phyloP scores from a whole-genome alignment of 805 yeast genomes.

The Kuraishia capsulata region DNA sequence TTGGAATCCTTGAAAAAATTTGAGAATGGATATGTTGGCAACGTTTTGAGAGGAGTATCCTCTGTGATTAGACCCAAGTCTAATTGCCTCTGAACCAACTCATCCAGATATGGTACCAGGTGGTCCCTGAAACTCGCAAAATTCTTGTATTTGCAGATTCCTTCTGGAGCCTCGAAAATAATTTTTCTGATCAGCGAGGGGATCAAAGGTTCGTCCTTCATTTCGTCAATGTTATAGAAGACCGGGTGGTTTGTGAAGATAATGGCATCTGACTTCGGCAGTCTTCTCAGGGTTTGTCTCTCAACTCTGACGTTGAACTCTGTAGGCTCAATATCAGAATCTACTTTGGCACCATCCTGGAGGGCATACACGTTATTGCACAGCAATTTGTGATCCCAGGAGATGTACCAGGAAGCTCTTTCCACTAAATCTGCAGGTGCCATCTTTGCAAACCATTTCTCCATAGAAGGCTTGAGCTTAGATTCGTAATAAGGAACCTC shows the following conservation, averaged over 20 bases:
- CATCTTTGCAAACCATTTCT: constrained; percentile 60
- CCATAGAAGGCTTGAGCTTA: constrained; percentile 62
- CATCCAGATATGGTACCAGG: constrained; percentile 47
- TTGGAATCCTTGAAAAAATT: constrained; percentile 30
- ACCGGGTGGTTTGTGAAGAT: constrained; percentile 71
- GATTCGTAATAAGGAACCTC: constrained; percentile 64
- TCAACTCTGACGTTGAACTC: constrained; percentile 64
- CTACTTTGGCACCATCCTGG: constrained; percentile 33
- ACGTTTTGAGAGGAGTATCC: constrained; percentile 49
- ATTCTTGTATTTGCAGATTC: constrained; percentile 54
- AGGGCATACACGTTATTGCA: constrained; percentile 47
- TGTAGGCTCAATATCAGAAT: constrained; percentile 32
- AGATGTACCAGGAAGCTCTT: constrained; percentile 66
- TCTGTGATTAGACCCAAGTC: constrained; percentile 43
- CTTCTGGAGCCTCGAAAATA: constrained; percentile 57
- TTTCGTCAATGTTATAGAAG: constrained; percentile 71
- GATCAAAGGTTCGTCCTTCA: constrained; percentile 72
- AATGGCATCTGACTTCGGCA: constrained; percentile 57
- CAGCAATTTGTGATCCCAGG: constrained; percentile 63
- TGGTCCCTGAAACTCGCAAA: constrained; percentile 54
- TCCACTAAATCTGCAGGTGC: constrained; percentile 56
- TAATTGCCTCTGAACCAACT: constrained; percentile 46
- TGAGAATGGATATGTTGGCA: constrained; percentile 59
- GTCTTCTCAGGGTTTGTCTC: constrained; percentile 59
- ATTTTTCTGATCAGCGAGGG: constrained; percentile 58